These are phyloP conservation scores for Peniophora sp. DNA, from an alignment of 1,284 basidiomycete species.

Conservation along the genomic window DNA sequence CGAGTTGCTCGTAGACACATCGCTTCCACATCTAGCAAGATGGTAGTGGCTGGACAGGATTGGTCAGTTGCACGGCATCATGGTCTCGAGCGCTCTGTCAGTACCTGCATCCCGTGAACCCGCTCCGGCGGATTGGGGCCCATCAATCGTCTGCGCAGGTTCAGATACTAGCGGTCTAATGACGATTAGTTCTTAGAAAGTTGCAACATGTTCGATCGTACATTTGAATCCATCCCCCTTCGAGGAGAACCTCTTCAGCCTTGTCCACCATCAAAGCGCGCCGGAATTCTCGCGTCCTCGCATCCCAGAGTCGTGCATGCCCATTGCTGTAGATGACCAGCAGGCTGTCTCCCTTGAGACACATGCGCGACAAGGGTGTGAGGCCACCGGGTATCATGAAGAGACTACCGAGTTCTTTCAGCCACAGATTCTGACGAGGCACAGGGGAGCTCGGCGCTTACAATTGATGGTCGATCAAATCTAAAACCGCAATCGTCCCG, in stretches of 20 bases:
- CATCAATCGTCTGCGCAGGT: too few relatives aligned
- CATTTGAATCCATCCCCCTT: constrained; percentile 70
- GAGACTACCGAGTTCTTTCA: constrained; percentile 44
- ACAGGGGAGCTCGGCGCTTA: constrained; percentile 28
- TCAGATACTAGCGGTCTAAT: too few relatives aligned
- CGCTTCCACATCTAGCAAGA: too few relatives aligned
- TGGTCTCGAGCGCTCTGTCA: too few relatives aligned
- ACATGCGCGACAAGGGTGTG: constrained; percentile 57
- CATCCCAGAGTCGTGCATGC: constrained; percentile 83
- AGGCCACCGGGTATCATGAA: constrained; percentile 41
- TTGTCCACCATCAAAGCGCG: constrained; percentile 75
- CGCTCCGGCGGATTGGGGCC: too few relatives aligned
- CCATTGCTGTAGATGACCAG: constrained; percentile 73
- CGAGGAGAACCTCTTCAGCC: constrained; percentile 63
- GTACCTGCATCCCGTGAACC: too few relatives aligned
- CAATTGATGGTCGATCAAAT: constrained; percentile 73
- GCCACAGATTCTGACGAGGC: background rate
- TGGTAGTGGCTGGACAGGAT: too few relatives aligned
- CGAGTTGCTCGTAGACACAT: constrained; percentile 1
- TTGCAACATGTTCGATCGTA: constrained; percentile 26
- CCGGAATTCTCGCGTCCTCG: constrained; percentile 80
- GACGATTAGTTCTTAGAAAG: too few relatives aligned
- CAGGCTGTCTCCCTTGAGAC: constrained; percentile 64
- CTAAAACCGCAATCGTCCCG: constrained; percentile 77
- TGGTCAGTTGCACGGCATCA: too few relatives aligned